Evolutionary conservation across 1,284 basidiomycete genomes (phyloP).

Genomic region (Athelia psychrophila): DNA sequence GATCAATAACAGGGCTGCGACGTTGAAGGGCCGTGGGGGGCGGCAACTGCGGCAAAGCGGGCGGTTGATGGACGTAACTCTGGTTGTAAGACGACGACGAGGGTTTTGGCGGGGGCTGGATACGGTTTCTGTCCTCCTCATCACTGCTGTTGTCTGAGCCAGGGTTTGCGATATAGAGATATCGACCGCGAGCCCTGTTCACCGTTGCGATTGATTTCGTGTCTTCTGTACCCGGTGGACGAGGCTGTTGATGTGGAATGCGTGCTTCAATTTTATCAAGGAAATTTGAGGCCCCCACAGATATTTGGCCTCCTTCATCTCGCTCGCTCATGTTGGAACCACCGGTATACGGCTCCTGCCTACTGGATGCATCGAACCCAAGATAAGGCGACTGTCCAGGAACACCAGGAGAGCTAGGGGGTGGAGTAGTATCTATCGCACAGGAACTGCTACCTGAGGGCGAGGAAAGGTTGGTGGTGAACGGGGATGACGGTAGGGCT

Average conservation of each 20-base stretch:
- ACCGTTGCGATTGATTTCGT: constrained; percentile 30
- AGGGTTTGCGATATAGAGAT: constrained; percentile 61
- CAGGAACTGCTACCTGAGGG: constrained; percentile 65
- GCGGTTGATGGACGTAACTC: constrained; percentile 24
- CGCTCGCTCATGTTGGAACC: constrained; percentile 23
- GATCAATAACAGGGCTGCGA: constrained; percentile 31
- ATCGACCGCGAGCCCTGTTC: constrained; percentile 19
- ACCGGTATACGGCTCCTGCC: constrained; percentile 28
- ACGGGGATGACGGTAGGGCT: constrained; percentile 32
- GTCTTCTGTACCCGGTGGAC: constrained; percentile 21
- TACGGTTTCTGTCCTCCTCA: constrained; percentile 6
- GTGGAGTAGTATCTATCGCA: constrained; percentile 55
- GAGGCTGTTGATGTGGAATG: neutral
- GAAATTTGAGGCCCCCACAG: constrained; percentile 14
- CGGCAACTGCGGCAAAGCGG: constrained; percentile 25
- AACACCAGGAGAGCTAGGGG: constrained; percentile 62
- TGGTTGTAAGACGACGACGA: constrained; percentile 17
- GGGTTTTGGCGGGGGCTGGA: neutral
- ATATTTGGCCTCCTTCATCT: constrained; percentile 11
- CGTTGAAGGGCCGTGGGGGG: constrained; percentile 12
- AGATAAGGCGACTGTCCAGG: constrained; percentile 41
- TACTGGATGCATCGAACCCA: constrained; percentile 32
- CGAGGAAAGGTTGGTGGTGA: constrained; percentile 53
- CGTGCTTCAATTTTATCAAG: constrained; percentile 21
- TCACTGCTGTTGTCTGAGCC: constrained; percentile 35